Conservation (phyloP, 2,329 filamentous ascomycete species). For the Coleophoma eucalyptorum region DNA sequence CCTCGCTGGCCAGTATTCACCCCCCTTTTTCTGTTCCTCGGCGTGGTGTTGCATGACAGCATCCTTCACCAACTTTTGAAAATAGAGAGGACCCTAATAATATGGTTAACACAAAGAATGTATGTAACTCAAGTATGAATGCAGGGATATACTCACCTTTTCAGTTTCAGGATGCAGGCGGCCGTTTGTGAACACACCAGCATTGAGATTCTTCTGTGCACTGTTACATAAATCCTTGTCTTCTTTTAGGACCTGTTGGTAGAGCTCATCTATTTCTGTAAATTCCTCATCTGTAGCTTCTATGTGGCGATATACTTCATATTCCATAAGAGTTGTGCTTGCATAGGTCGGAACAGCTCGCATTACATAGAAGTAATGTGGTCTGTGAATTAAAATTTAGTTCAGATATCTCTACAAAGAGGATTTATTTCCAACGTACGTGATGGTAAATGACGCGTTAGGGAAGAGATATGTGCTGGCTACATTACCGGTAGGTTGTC, state of each 20-base stretch:
- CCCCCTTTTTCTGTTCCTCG: too few species aligned
- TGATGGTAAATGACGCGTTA: background rate
- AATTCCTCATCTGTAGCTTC: conserved; percentile 43
- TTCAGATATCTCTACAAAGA: too few species aligned
- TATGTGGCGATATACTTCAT: conserved; percentile 48
- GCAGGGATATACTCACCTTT: too few species aligned
- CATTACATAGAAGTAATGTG: conserved; percentile 48
- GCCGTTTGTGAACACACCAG: conserved; percentile 46
- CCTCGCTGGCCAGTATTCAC: too few species aligned
- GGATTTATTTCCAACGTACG: background rate
- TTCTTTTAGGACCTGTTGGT: conserved; percentile 46
- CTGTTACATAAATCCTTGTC: conserved; percentile 46
- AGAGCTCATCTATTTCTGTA: conserved; percentile 40
- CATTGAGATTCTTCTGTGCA: conserved; percentile 46
- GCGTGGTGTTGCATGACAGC: too few species aligned
- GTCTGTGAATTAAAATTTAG: too few species aligned
- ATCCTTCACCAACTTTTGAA: too few species aligned
- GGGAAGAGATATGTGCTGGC: too few species aligned
- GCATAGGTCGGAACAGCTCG: conserved; percentile 43
- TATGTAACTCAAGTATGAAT: too few species aligned
- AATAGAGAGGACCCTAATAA: too few species aligned
- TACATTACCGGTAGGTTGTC: too few species aligned
- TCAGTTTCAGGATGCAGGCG: conserved; percentile 48
- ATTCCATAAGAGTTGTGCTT: conserved; percentile 39
- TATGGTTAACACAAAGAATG: too few species aligned